Conservation (phyloP, 345 rosid genomes). For the Zanthoxylum bungeanum region DNA sequence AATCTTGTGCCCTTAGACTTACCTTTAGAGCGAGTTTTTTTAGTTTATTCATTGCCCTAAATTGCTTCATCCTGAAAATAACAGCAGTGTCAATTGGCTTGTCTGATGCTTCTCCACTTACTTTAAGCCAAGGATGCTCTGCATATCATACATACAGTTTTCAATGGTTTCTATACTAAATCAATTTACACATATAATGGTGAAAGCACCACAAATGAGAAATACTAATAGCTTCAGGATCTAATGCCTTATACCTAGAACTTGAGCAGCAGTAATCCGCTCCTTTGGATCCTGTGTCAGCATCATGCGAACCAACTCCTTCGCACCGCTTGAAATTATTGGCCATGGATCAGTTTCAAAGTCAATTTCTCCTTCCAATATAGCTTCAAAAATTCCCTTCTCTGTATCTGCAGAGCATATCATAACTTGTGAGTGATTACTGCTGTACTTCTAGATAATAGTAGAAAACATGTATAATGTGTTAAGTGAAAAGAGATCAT, state of each 20-base stretch:
- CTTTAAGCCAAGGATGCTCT: constrained; percentile 76
- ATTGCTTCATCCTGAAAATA: constrained; percentile 87
- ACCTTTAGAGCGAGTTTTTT: constrained; percentile 94
- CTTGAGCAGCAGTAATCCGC: constrained; percentile 67
- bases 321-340: constrained; percentile 65
- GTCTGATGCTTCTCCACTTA: constrained; percentile 79
- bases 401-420: constrained; percentile 54
- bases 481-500: not conserved
- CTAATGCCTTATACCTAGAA: constrained; percentile 44
- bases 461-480: not conserved
- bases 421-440: not conserved
- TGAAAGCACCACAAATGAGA: not conserved
- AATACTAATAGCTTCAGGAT: not conserved
- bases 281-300: constrained; percentile 63
- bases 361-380: constrained; percentile 69
- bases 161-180: not conserved
- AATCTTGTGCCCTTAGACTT: not conserved
- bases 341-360: constrained; percentile 82
- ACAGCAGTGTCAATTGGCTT: constrained; percentile 91
- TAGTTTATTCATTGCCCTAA: constrained; percentile 90
- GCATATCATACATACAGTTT: not conserved
- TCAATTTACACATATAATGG: not conserved
- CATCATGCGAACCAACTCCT: constrained; percentile 75
- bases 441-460: not conserved
- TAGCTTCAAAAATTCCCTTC: constrained; percentile 73